These are phyloP conservation scores for Epichloe glyceriae DNA, from an alignment of 2,329 filamentous ascomycete species.

Conservation along the genomic window DNA sequence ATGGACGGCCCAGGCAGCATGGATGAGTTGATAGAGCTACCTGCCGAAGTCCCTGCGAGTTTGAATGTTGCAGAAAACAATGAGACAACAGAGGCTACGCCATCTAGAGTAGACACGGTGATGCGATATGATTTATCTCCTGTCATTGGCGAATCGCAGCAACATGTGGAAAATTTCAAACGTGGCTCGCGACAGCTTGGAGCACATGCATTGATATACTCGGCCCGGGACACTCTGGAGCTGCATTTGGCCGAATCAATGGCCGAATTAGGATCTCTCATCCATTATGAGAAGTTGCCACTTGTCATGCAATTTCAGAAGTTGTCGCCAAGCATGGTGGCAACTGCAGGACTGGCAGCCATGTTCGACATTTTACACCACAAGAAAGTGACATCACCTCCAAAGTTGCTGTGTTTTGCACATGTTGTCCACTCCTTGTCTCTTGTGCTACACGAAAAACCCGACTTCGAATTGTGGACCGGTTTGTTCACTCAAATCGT, in stretches of 20 bases:
- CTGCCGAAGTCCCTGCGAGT: constrained; percentile 26
- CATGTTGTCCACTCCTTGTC: constrained; percentile 40
- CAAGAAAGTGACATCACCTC: constrained; percentile 22
- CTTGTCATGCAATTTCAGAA: constrained; percentile 26
- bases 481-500: constrained; percentile 35
- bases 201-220: constrained; percentile 24
- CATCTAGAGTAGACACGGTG: neutral
- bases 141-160: constrained; percentile 7
- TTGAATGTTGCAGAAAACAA: neutral
- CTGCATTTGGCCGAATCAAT: constrained; percentile 33
- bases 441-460: constrained; percentile 30
- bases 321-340: constrained; percentile 27
- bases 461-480: constrained; percentile 21
- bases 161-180: constrained; percentile 8
- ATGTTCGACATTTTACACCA: constrained; percentile 28
- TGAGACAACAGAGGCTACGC: neutral
- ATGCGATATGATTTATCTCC: neutral
- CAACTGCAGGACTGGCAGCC: constrained; percentile 27
- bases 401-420: constrained; percentile 36
- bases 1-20: constrained; percentile 9
- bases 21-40: constrained; percentile 27
- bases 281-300: constrained; percentile 25
- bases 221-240: constrained; percentile 32
- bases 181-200: constrained; percentile 12
- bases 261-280: constrained; percentile 23